Conservation (phyloP, 177 flowering plant genomes). For the Vitis hybrid region DNA sequence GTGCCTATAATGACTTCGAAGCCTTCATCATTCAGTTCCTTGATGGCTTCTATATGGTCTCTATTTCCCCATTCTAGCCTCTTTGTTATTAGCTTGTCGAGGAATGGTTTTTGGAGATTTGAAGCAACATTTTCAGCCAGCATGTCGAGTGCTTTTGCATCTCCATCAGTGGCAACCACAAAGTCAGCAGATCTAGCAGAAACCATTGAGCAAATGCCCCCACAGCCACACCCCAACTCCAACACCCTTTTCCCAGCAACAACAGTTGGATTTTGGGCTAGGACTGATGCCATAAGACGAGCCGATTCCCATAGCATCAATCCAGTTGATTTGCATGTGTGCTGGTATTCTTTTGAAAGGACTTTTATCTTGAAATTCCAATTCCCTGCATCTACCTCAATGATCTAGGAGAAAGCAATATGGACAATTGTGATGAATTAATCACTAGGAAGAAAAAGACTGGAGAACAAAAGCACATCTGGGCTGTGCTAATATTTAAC, state of each 20-base stretch:
- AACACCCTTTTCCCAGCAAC: conserved; percentile 70
- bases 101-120: conserved; percentile 42
- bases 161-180: conserved; percentile 89
- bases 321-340: conserved; percentile 97
- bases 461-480: too few species aligned
- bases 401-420: conserved; percentile 31
- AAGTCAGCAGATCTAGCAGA: conserved; percentile 65
- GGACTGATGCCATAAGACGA: conserved; percentile 70
- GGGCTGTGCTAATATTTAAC: too few species aligned
- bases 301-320: conserved; percentile 99
- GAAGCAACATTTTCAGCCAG: conserved; percentile 54
- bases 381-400: conserved; percentile 44
- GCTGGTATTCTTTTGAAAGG: conserved; percentile 76
- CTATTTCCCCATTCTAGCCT: conserved; percentile 82
- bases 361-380: conserved; percentile 57
- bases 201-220: conserved; percentile 88
- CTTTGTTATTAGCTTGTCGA: conserved; percentile 35
- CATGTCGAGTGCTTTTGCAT: conserved; percentile 59
- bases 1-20: conserved; percentile 88
- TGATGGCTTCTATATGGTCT: conserved; percentile 53
- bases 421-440: too few species aligned
- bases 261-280: conserved; percentile 64
- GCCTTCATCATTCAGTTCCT: conserved; percentile 42
- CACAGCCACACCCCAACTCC: conserved; percentile 88
- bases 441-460: too few species aligned